Base-by-base conservation (phyloP, 805 yeast species). In the Metschnikowia amazonensis region DNA sequence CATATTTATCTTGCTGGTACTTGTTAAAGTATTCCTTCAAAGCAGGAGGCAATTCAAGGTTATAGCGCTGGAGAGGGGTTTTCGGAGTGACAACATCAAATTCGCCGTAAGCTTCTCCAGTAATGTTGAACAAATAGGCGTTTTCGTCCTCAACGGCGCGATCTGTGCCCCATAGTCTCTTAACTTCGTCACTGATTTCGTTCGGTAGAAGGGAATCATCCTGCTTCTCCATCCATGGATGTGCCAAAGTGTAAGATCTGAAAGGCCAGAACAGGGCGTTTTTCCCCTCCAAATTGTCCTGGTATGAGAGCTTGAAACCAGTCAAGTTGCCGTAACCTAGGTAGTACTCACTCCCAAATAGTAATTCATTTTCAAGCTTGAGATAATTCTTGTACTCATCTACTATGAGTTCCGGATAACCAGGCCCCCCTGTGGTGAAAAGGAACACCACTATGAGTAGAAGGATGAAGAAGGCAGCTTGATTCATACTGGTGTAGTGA, bases 281-380 rank as follows among this genome's bases (percentile, higher is more conserved):
- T 40, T 72, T 64, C 10, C 76, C 76, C 4, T 67, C 60, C 1
- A 74, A 17, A 13, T 70, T 74, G 62, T 84, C 95, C 8, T 72
- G 67, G 54, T 86, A 87, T 25, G 88, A 79, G 28, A 83, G 63
- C 55, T 72, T 74, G 47, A 83, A 78, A 3, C 96, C 96, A 0
- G 94, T 84, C 13, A 87, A 61, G 55, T 86, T 84, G 1, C 86
- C 85, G 59, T 81, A 82, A 5, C 86, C 88, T 3, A 64, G 48
- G 16, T 59, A 44, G 60, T 75, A 82, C 1, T 75, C 70, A 35
- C 77, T 60, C 31, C 70, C 65, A 11, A 50, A 53, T 28, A 83
- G 50, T 35, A 52, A 49, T 4, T 42, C 32, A n/a, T 45, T 55
- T 36, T 53, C 42, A n/a, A 44, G 29, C 28, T 45, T 44, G 5